Evolutionary conservation across 2,329 filamentous ascomycete genomes (phyloP), one percentile per base, ranked within the genome.

Genomic region (Ophiocordyceps camponoti-saundersi): DNA sequence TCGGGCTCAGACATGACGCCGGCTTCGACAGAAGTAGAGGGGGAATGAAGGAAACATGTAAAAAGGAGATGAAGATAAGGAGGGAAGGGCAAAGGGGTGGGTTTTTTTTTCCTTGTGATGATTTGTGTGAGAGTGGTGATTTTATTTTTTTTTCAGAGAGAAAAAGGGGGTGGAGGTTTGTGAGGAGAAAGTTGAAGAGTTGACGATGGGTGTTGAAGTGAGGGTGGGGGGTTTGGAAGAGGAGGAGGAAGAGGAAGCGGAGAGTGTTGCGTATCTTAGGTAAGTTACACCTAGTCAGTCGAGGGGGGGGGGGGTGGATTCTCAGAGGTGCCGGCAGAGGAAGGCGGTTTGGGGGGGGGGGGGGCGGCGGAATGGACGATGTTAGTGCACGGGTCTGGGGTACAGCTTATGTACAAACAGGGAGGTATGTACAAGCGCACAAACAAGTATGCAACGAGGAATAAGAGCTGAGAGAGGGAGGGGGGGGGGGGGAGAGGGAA

Each of bases 1-100:
- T 82, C 78, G 66, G 75, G 64, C 56, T 68, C 65, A 66, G 65
- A 66, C 66, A 68, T 67, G 64, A 62, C 65, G 61, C 61, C 64
- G 65, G 62, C 62, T 61, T 57, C 56, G 61, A 59, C 58, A 59
- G 53, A 55, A 56, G 49, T 61, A 56, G 50, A 53, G 53, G 51
- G 53, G 52, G 55, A 51, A 58, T 64, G 64, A 63, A 61, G 65
- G 54, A 67, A 65, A 68, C 68, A 71, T 70, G 65, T 67, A 71
- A 70, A 29, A 63, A 59, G 40, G 47, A 51, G 29, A 52, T 49
- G 52, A n/a, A n/a, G n/a, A n/a, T n/a, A n/a, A n/a, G 46, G 51
- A 45, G 48, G 18, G 7, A 10, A 26, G 26, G 26, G 26, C 26
- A 10, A 29, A 29, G 26, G 26, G 7, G 7, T 29, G 4, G 4